Conservation (phyloP, 495 filamentous ascomycete genomes). For the Aspergillus avenaceus region DNA sequence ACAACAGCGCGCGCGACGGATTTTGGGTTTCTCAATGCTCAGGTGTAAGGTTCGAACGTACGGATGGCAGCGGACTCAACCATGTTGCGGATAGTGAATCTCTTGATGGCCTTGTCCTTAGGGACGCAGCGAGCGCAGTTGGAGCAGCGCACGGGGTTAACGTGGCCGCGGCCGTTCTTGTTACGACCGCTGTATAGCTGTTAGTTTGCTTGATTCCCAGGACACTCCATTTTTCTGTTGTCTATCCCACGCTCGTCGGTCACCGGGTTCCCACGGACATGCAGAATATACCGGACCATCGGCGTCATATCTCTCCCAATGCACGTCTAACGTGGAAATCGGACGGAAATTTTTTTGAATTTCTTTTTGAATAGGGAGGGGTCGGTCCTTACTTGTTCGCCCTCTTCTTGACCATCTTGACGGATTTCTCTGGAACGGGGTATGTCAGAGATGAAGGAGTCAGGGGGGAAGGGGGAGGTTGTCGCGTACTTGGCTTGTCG, state of each 20-base stretch:
- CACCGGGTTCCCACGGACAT: neutral
- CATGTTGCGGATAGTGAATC: conserved; percentile 99
- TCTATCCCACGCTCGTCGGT: neutral
- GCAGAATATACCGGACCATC: conserved; percentile 11
- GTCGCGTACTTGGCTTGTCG: conserved; percentile 45
- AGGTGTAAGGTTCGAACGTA: conserved; percentile 54
- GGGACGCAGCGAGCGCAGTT: conserved; percentile 99
- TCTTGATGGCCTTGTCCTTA: conserved; percentile 99
- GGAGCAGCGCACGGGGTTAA: conserved; percentile 99
- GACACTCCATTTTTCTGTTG: neutral
- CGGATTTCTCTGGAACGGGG: conserved; percentile 50
- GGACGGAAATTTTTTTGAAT: too few relatives aligned
- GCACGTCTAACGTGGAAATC: conserved; percentile 24
- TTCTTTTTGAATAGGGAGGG: conserved; percentile 14
- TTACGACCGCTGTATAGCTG: conserved; percentile 74
- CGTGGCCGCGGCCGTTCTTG: conserved; percentile 99
- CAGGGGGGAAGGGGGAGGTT: conserved; percentile 20
- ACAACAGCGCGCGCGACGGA: conserved; percentile 16
- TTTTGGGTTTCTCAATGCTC: conserved; percentile 5
- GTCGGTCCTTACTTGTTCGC: conserved; percentile 78
- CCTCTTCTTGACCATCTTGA: conserved; percentile 99
- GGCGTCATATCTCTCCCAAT: conserved; percentile 31
- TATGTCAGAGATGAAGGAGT: conserved; percentile 24
- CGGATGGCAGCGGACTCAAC: conserved; percentile 99
- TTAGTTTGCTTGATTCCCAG: conserved; percentile 10